phyloP scores from a whole-genome alignment of 176 grass and related monocot species.

The Juncus inflexus region DNA sequence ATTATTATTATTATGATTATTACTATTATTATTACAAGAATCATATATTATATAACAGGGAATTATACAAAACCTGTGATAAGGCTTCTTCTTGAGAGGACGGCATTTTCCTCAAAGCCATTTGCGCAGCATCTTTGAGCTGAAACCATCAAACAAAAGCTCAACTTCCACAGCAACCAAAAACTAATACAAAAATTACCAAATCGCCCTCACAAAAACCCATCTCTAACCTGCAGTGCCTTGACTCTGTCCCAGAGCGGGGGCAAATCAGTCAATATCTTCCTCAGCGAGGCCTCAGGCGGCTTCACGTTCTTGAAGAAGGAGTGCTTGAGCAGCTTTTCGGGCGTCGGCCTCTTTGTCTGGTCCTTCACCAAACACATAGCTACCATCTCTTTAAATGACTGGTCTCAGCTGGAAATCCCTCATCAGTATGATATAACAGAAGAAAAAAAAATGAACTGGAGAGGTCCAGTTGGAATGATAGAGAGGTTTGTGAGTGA shows the following conservation, averaged over 20 bases:
- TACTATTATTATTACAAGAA: not conserved
- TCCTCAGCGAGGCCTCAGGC: conserved; percentile 76
- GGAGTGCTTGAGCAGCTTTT: conserved; percentile 91
- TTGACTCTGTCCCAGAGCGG: conserved; percentile 96
- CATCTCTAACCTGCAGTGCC: conserved; percentile 67
- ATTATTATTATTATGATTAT: conserved; percentile 4
- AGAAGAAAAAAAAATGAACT: conserved; percentile 20
- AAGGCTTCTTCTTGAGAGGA: conserved; percentile 95
- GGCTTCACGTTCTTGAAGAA: conserved; percentile 94
- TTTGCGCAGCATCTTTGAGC: conserved; percentile 95
- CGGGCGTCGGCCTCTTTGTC: conserved; percentile 94
- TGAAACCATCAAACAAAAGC: conserved; percentile 38
- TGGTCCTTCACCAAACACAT: conserved; percentile 99
- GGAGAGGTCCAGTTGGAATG: conserved; percentile 13
- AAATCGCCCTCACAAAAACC: conserved; percentile 3
- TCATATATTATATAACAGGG: not conserved
- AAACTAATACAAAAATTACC: conserved; percentile 26
- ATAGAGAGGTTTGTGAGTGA: conserved; percentile 24
- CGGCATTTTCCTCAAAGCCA: conserved; percentile 99
- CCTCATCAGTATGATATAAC: conserved; percentile 46
- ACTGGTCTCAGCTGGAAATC: conserved; percentile 78
- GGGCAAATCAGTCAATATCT: conserved; percentile 72
- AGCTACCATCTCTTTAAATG: conserved; percentile 99
- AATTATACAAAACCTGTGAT: conserved; percentile 52
- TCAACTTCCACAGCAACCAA: conserved; percentile 18